These are phyloP conservation scores for Quercus agrifolia DNA, from an alignment of 306 rosid species.

Conservation along the genomic window DNA sequence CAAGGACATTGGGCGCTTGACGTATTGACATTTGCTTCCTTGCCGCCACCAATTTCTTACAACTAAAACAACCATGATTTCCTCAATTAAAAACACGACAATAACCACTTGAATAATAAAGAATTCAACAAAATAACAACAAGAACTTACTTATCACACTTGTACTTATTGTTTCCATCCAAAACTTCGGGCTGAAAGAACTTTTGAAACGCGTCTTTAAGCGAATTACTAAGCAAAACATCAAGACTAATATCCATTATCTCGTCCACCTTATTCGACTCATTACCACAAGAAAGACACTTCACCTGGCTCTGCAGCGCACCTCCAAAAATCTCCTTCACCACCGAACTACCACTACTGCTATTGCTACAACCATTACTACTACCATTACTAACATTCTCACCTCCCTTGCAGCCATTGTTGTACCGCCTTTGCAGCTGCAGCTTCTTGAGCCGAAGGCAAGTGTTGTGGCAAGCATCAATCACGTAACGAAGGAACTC, in stretches of 20 bases:
- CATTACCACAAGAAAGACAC: conserved; percentile 84
- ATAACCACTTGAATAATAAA: too few relatives aligned
- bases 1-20: conserved; percentile 92
- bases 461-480: conserved; percentile 93
- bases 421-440: conserved; percentile 16
- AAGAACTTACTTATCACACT: conserved; percentile 75
- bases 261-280: conserved; percentile 97
- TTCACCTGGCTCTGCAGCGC: conserved; percentile 99
- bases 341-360: conserved; percentile 40
- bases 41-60: conserved; percentile 89
- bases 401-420: conserved; percentile 13
- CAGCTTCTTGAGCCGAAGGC: conserved; percentile 83
- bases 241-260: conserved; percentile 99
- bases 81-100: conserved; percentile 19
- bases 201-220: conserved; percentile 77
- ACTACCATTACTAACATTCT: not conserved
- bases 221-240: conserved; percentile 87
- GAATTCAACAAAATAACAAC: too few relatives aligned
- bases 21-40: conserved; percentile 93
- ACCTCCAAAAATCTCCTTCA: conserved; percentile 92
- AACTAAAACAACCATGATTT: conserved; percentile 43
- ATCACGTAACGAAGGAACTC: conserved; percentile 92
- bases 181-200: conserved; percentile 90
- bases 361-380: not conserved
- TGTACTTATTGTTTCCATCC: conserved; percentile 94